Evolutionary conservation across 2,329 filamentous ascomycete species (phyloP).

Genomic region (Reticulascus tulasneorum): DNA sequence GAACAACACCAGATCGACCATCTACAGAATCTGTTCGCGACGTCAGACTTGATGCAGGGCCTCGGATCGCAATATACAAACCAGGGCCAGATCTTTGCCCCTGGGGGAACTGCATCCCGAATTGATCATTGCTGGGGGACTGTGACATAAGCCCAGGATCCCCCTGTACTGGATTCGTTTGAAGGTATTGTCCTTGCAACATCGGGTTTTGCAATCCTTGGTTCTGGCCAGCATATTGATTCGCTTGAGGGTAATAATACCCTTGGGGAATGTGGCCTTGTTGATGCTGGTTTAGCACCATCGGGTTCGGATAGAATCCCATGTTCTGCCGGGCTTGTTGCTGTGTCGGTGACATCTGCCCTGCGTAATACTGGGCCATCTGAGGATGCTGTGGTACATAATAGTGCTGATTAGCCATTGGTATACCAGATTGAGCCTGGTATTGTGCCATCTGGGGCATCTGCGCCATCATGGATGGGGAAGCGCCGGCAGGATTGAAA

Average conservation of each 20-base stretch:
- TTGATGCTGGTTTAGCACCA: conserved; percentile 39
- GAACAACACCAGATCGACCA: conserved; percentile 38
- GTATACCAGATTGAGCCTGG: conserved; percentile 31
- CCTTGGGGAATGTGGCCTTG: conserved; percentile 23
- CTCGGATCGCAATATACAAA: neutral
- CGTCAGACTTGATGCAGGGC: too few relatives aligned
- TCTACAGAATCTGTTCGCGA: conserved; percentile 14
- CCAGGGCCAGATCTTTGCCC: neutral
- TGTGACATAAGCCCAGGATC: conserved; percentile 21
- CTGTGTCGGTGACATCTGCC: conserved; percentile 34
- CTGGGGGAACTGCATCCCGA: neutral
- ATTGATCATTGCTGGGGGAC: conserved; percentile 13
- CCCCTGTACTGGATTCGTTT: conserved; percentile 16
- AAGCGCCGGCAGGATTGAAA: conserved; percentile 24
- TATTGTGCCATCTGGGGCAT: conserved; percentile 37
- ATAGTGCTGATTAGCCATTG: conserved; percentile 38
- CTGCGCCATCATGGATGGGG: conserved; percentile 34
- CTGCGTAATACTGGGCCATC: conserved; percentile 39
- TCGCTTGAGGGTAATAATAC: conserved; percentile 41
- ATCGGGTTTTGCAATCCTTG: conserved; percentile 27
- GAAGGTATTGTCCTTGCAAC: conserved; percentile 30
- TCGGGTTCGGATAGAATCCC: conserved; percentile 39
- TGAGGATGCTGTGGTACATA: conserved; percentile 42
- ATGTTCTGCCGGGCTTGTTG: conserved; percentile 29
- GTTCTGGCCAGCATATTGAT: conserved; percentile 30